Conservation (phyloP, 2,329 filamentous ascomycete species). For the Botrytis cinerea region DNA sequence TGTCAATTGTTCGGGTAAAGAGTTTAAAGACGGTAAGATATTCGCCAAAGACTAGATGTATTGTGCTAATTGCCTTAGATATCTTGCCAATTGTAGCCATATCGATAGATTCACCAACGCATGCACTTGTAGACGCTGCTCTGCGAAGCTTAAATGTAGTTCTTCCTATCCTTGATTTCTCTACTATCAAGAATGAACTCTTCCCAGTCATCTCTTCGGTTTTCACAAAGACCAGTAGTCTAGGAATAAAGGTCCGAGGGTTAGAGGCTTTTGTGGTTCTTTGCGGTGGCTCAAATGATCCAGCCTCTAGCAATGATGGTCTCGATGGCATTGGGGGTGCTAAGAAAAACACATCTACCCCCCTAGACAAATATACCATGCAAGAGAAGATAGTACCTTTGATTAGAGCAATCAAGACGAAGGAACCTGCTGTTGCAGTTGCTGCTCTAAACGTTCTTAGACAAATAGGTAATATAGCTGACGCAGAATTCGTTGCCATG, state of each 20-base stretch:
- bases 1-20: constrained; percentile 81
- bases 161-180: constrained; percentile 90
- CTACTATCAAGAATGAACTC: constrained; percentile 93
- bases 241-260: constrained; percentile 91
- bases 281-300: constrained; percentile 71
- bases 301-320: constrained; percentile 62
- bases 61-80: constrained; percentile 53
- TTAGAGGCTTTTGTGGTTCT: constrained; percentile 87
- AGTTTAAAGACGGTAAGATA: constrained; percentile 84
- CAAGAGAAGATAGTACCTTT: constrained; percentile 95
- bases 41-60: constrained; percentile 17
- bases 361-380: constrained; percentile 95
- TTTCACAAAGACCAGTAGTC: constrained; percentile 88
- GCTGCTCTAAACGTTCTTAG: constrained; percentile 82
- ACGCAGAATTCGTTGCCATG: constrained; percentile 79
- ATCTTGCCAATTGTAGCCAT: constrained; percentile 83
- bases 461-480: constrained; percentile 60
- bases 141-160: constrained; percentile 76
- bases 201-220: constrained; percentile 90
- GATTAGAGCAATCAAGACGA: constrained; percentile 92
- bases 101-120: constrained; percentile 85
- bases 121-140: constrained; percentile 83
- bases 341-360: constrained; percentile 68
- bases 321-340: constrained; percentile 67
- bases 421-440: constrained; percentile 97